Percentiles rank a stretch among this genome's conserved stretches.
phyloP scores from a whole-genome alignment of 192 early-diverging fungal species.

The Paraglomus brasilianum region DNA sequence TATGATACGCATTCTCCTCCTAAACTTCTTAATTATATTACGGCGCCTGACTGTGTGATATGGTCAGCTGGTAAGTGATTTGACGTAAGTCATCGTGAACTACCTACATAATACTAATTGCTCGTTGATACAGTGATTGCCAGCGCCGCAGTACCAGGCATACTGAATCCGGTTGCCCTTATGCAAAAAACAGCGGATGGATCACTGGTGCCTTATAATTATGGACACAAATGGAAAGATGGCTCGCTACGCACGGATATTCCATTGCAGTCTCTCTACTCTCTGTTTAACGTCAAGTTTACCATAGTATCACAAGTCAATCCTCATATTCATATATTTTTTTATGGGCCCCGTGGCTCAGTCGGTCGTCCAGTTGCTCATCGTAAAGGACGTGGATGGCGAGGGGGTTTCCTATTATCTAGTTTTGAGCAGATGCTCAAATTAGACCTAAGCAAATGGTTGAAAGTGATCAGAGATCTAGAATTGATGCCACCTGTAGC shows the following conservation, averaged over 20 bases:
- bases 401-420: slow-evolving; percentile 85
- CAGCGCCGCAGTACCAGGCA: slow-evolving; percentile 79
- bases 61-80: slow-evolving; percentile 66
- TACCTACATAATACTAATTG: too few species aligned
- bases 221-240: slow-evolving; percentile 81
- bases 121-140: slow-evolving; percentile 60
- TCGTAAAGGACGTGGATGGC: slow-evolving; percentile 74
- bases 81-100: neutral
- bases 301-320: slow-evolving; percentile 85
- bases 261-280: slow-evolving; percentile 72
- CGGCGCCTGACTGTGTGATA: slow-evolving; percentile 81
- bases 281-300: slow-evolving; percentile 82
- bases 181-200: slow-evolving; percentile 72
- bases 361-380: slow-evolving; percentile 75
- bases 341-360: slow-evolving; percentile 75
- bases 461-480: slow-evolving; percentile 76
- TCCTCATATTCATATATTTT: slow-evolving; percentile 86
- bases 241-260: slow-evolving; percentile 83
- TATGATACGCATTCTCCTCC: slow-evolving; percentile 71
- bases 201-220: slow-evolving; percentile 69
- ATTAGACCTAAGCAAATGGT: slow-evolving; percentile 85
- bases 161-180: slow-evolving; percentile 80
- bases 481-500: slow-evolving; percentile 74
- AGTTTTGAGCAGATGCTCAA: slow-evolving; percentile 77
- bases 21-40: slow-evolving; percentile 87